A percentile compares a stretch with the other conserved stretches of the same genome.
Evolutionary conservation across 2,329 filamentous ascomycete genomes (phyloP).

Genomic region (Talaromyces sp.): DNA sequence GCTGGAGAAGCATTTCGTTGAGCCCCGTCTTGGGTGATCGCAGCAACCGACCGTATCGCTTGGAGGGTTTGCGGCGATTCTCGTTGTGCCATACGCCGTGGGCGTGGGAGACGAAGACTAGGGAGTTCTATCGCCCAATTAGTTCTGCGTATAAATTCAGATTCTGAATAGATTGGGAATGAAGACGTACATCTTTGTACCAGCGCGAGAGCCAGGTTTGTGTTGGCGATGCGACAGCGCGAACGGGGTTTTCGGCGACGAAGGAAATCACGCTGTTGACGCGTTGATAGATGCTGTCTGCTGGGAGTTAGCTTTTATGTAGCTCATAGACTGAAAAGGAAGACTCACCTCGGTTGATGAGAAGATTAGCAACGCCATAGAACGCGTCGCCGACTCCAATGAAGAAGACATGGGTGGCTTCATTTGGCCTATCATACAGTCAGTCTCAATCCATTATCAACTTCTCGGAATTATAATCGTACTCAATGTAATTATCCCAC

Average conservation of each 20-base stretch:
- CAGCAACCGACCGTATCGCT: conserved; percentile 57
- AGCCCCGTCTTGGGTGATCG: conserved; percentile 48
- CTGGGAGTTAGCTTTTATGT: background rate
- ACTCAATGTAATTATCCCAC: conserved; percentile 96
- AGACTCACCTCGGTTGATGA: conserved; percentile 67
- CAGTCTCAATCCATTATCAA: background rate
- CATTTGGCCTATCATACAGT: conserved; percentile 51
- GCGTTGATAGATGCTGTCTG: conserved; percentile 61
- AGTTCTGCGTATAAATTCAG: background rate
- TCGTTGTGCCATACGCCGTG: conserved; percentile 75
- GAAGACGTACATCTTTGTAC: conserved; percentile 65
- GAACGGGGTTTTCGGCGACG: conserved; percentile 69
- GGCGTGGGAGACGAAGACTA: conserved; percentile 71
- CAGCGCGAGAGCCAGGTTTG: conserved; percentile 67
- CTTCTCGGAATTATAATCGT: conserved; percentile 26
- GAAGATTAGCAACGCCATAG: conserved; percentile 74
- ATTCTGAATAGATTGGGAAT: background rate
- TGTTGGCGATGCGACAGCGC: conserved; percentile 76
- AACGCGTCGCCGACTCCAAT: conserved; percentile 90
- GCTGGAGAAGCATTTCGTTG: conserved; percentile 57
- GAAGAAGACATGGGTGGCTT: conserved; percentile 73
- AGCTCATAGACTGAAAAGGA: background rate
- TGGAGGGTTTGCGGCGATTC: conserved; percentile 55
- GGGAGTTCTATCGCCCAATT: conserved; percentile 56
- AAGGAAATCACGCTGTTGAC: conserved; percentile 77